Percentiles rank a stretch among this genome's conserved stretches.
phyloP scores from a whole-genome alignment of 805 yeast species.

The Metschnikowia lunata region DNA sequence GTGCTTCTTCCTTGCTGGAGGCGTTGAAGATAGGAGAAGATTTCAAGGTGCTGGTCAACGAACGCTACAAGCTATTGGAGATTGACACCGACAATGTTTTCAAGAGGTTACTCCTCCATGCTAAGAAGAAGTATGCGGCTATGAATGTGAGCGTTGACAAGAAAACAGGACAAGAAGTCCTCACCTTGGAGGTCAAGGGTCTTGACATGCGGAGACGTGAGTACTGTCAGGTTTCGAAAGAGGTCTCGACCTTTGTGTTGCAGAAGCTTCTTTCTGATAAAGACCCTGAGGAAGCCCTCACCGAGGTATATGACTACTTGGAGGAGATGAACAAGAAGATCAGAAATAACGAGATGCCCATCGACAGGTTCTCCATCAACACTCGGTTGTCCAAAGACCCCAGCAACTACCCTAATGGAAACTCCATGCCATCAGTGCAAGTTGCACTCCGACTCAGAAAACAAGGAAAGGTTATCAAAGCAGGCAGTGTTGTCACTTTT shows the following conservation, averaged over 20 bases:
- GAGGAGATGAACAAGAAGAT: constrained; percentile 56
- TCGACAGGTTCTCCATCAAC: constrained; percentile 71
- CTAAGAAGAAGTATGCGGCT: constrained; percentile 98
- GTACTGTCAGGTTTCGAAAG: constrained; percentile 88
- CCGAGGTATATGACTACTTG: constrained; percentile 66
- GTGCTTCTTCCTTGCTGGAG: constrained; percentile 59
- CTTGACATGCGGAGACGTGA: constrained; percentile 97
- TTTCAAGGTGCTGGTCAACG: constrained; percentile 82
- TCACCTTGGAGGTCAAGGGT: constrained; percentile 85
- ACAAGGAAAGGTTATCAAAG: constrained; percentile 82
- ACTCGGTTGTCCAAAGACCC: constrained; percentile 92
- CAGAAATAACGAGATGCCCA: constrained; percentile 55
- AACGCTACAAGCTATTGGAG: constrained; percentile 79
- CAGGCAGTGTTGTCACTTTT: constrained; percentile 86
- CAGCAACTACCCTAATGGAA: constrained; percentile 71
- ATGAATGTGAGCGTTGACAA: constrained; percentile 53
- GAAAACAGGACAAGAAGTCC: constrained; percentile 49
- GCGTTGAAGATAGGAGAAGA: constrained; percentile 81
- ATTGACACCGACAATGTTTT: constrained; percentile 94
- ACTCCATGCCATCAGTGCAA: constrained; percentile 77
- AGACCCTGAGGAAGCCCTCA: constrained; percentile 74
- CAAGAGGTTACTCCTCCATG: constrained; percentile 75
- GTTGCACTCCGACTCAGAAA: constrained; percentile 78
- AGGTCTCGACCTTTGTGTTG: constrained; percentile 72
- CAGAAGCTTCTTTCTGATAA: constrained; percentile 64